A percentile compares a stretch with the other conserved stretches of the same genome.
These are phyloP conservation scores for Cladosporium sphaerospermum DNA, from an alignment of 2,329 filamentous ascomycete species.

Conservation along the genomic window DNA sequence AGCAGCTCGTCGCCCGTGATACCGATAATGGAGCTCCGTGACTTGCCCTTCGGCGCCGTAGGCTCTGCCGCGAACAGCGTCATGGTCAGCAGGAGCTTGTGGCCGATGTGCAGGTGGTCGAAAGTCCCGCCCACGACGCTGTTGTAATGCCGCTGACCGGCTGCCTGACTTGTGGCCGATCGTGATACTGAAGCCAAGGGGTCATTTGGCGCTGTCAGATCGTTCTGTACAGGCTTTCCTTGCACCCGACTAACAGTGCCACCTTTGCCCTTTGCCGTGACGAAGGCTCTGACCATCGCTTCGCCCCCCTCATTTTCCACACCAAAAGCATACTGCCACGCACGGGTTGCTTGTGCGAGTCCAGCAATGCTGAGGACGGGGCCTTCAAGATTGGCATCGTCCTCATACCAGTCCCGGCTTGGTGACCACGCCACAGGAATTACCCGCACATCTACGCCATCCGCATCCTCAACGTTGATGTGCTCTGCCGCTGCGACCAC, in stretches of 20 bases:
- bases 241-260: constrained; percentile 31
- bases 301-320: constrained; percentile 60
- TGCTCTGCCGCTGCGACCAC: constrained; percentile 60
- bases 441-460: constrained; percentile 69
- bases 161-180: background rate
- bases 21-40: constrained; percentile 52
- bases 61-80: constrained; percentile 62
- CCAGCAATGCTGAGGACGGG: constrained; percentile 46
- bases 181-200: constrained; percentile 7
- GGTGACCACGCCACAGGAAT: constrained; percentile 61
- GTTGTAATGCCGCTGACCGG: constrained; percentile 40
- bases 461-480: constrained; percentile 58
- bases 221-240: constrained; percentile 25
- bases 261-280: constrained; percentile 26
- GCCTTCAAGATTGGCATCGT: constrained; percentile 33
- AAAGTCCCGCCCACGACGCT: constrained; percentile 76
- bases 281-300: constrained; percentile 46
- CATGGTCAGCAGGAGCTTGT: constrained; percentile 93
- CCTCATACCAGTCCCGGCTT: constrained; percentile 1
- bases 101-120: constrained; percentile 89
- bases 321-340: constrained; percentile 62
- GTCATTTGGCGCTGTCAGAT: constrained; percentile 4
- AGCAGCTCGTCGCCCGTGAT: constrained; percentile 84
- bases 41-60: constrained; percentile 28
- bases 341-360: constrained; percentile 44